Evolutionary conservation across 1,284 basidiomycete genomes (phyloP), one percentile per base, ranked within the genome.

Genomic region (Salmacisia buchloeana): DNA sequence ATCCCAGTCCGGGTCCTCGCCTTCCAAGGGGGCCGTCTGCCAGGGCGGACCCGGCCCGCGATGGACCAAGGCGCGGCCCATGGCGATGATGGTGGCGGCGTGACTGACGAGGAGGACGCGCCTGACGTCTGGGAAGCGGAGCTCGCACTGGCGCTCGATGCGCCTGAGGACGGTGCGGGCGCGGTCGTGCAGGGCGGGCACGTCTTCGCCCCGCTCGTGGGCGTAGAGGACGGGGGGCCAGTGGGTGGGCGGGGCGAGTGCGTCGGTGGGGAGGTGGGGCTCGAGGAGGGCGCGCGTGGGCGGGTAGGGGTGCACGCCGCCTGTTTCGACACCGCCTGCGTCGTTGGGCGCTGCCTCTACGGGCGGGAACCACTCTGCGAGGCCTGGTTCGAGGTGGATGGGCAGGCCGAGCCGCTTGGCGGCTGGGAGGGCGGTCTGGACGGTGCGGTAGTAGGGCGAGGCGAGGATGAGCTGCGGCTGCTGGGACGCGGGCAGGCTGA

Each of bases 341-440:
- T 54, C 29, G 49, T 7, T 87, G 9, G 85, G 84, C 0, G 85
- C 38, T 1, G 58, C 85, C 6, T 77, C 80, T 25, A 86, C 89
- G 31, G 88, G 89, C 2, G 88, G 89, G 78, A 89, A 92, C 90
- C 90, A 92, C 79, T 92, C 91, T 3, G 86, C 85, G 10, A 92
- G 76, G 87, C 89, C 89, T 68, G 91, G 89, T 86, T 84, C 83
- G 3, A 89, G 84, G 65, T 85, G 87, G 56, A 93, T 85, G 0
- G 89, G 88, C 2, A 91, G 63, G 2, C 82, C 81, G 13, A 92
- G 82, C 0, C 84, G 84, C 58, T 83, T 80, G 7, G 89, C 85
- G 1, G 84, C 82, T 0, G 91, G 90, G 35, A 84, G 81, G 0
- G 87, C 81, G 0, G 91, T 93, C 77, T 92, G 90, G 34, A 92